Base-by-base conservation (phyloP, 306 rosid genomes). In the Senna siamea region DNA sequence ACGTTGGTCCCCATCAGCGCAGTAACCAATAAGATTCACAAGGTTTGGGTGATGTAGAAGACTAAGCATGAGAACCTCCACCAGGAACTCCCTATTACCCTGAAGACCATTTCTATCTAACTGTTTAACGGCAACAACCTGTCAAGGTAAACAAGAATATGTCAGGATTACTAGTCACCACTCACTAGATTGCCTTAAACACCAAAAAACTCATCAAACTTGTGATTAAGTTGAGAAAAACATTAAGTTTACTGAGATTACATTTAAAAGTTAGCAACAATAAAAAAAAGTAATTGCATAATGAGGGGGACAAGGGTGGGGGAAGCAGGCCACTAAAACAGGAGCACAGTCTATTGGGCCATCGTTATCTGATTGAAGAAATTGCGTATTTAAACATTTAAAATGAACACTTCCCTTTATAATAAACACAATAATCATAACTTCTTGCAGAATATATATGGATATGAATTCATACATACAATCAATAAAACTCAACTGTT, bases 1-100 rank as follows among this genome's bases (percentile, higher is more conserved):
- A 73, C 97, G 91, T 64, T 92, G 97, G 67, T 92, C 97, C 38
- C 97, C 97, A 80, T 92, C 97, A 19, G 96, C 97, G 83, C 97
- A 92, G 52, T 92, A 89, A 38, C 97, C 97, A 78, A 92, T 92
- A 78, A 92, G 85, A 84, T 80, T 92, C 75, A 92, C 93, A 19
- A 92, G 84, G 70, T 92, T 92, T 26, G 88, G 87, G 76, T 89
- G 96, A 82, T 92, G 97, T 48, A 92, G 85, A 75, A 92, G 97
- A 80, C 97, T 92, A 65, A 92, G 96, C 97, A 92, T 92, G 76
- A 92, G 96, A 74, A 92, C 97, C 82, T 92, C 97, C 19, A 93
- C 98, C 20, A 93, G 84, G 83, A 93, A 93, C 76, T 93, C 98
- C 71, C 98, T 80, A 75, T 90, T 93, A 54, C 98, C 98, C 82